Evolutionary conservation across 257 asterid genomes (phyloP).

Genomic region (Solanum gandarillasii): DNA sequence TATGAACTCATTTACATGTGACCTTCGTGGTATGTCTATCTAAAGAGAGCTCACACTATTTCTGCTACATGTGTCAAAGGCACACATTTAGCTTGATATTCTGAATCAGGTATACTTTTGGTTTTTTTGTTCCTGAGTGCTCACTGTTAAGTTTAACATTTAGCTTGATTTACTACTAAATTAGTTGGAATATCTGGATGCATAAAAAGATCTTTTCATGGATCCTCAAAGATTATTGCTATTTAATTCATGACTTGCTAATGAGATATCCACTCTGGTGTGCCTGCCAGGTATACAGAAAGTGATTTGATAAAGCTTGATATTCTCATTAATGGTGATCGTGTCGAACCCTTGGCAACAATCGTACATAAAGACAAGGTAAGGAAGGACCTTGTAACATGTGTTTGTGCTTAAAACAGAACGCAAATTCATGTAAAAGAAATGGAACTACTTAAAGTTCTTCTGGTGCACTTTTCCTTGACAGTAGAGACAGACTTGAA

Average conservation of each 20-base stretch:
- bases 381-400: not conserved
- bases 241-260: not conserved
- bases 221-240: not conserved
- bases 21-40: not conserved
- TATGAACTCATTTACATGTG: not conserved
- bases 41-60: not conserved
- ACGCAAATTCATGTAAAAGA: not conserved
- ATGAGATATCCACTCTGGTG: not conserved
- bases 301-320: slow-evolving; percentile 93
- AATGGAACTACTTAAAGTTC: not conserved
- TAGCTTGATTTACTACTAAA: not conserved
- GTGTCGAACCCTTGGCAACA: slow-evolving; percentile 95
- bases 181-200: not conserved
- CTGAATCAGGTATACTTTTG: not conserved
- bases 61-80: not conserved
- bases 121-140: not conserved
- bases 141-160: not conserved
- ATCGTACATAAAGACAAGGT: slow-evolving; percentile 98
- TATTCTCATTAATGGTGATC: slow-evolving; percentile 82
- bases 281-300: slow-evolving; percentile 58
- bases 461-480: not conserved
- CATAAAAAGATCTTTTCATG: not conserved
- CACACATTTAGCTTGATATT: not conserved
- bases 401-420: not conserved
- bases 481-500: not conserved